These are phyloP conservation scores for Cydonia oblonga DNA, from an alignment of 331 rosid species.

Conservation along the genomic window DNA sequence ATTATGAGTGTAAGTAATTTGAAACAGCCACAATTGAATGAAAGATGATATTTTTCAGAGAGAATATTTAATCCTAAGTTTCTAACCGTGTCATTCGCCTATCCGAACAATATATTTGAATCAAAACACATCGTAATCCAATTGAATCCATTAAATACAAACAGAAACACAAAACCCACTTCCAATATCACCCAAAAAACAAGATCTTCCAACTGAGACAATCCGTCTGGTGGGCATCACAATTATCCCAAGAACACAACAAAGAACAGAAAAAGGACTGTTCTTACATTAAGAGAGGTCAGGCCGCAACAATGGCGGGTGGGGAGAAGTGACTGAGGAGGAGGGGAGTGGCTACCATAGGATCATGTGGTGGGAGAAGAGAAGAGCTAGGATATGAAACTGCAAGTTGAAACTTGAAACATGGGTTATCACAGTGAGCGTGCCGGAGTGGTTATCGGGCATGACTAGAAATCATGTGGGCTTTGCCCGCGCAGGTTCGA, in stretches of 20 bases:
- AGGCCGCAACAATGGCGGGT: background rate
- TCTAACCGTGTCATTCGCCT: background rate
- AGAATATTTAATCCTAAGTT: background rate
- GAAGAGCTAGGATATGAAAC: too few relatives aligned
- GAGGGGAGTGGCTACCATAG: background rate
- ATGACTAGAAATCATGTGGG: constrained; percentile 99
- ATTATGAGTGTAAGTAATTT: background rate
- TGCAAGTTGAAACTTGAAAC: too few relatives aligned
- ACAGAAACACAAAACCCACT: background rate
- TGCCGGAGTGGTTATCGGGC: constrained; percentile 99
- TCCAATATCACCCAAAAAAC: background rate
- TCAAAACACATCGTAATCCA: background rate
- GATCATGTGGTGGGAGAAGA: background rate
- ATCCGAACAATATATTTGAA: background rate
- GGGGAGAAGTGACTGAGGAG: background rate
- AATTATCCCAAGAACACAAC: background rate
- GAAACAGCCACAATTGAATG: background rate
- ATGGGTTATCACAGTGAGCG: constrained; percentile 8
- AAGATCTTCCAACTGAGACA: background rate
- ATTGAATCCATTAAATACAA: background rate
- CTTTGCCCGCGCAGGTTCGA: constrained; percentile 86
- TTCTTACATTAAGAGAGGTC: background rate
- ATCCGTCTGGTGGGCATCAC: background rate
- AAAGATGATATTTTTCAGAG: background rate
- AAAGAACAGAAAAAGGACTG: background rate